A percentile compares a stretch with the other conserved stretches of the same genome.
Conservation (phyloP, 306 rosid species). For the Hylodesmum podocarpum region DNA sequence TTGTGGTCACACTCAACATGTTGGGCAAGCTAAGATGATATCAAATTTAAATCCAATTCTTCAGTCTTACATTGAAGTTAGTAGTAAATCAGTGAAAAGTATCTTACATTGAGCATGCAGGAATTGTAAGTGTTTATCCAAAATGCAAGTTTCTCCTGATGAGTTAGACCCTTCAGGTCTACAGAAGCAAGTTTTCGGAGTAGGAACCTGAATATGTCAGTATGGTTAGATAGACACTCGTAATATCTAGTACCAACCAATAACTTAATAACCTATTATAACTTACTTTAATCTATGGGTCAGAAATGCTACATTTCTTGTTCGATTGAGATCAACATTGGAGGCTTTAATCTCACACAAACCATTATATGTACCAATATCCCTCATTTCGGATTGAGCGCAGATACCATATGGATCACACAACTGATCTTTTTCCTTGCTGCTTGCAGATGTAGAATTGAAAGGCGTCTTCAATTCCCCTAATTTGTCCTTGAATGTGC, state of each 20-base stretch:
- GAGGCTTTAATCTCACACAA: conserved; percentile 51
- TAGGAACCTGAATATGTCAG: conserved; percentile 41
- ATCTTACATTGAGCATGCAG: conserved; percentile 74
- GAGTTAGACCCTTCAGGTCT: conserved; percentile 64
- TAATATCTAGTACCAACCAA: neutral
- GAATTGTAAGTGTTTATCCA: conserved; percentile 63
- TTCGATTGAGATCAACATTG: conserved; percentile 58
- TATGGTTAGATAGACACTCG: neutral
- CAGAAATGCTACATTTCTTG: conserved; percentile 46
- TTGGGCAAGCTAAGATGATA: neutral
- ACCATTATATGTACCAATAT: conserved; percentile 57
- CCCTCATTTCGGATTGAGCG: conserved; percentile 40
- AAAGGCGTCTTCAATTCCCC: conserved; percentile 29
- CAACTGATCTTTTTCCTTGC: conserved; percentile 38
- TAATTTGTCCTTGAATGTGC: conserved; percentile 53
- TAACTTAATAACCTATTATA: neutral
- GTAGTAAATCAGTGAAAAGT: neutral
- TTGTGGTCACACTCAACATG: neutral
- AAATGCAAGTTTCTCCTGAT: conserved; percentile 50
- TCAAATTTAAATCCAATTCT: conserved; percentile 11
- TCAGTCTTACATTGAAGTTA: neutral
- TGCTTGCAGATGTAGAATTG: conserved; percentile 22
- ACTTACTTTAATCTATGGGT: conserved; percentile 69
- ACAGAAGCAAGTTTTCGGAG: conserved; percentile 62
- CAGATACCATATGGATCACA: conserved; percentile 63